phyloP scores from a whole-genome alignment of 768 basidiomycete genomes.

The Ephemerocybe angulata region DNA sequence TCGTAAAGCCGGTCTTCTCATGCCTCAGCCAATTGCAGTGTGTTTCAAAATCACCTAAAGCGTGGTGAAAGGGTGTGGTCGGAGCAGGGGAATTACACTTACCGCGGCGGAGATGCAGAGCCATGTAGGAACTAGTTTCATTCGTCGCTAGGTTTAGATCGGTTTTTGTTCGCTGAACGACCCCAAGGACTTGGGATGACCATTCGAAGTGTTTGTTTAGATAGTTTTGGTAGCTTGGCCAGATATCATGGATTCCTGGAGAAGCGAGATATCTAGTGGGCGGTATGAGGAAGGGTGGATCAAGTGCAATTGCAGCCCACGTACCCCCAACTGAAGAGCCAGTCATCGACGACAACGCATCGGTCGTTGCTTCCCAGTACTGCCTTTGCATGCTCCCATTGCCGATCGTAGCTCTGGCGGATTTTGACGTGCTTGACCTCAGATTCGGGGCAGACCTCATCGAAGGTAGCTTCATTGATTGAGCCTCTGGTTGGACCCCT shows the following conservation, averaged over 20 bases:
- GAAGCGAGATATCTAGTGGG: conserved; percentile 37
- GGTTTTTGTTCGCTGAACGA: conserved; percentile 33
- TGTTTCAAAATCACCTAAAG: conserved; percentile 39
- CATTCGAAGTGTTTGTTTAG: conserved; percentile 34
- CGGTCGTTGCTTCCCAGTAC: conserved; percentile 30
- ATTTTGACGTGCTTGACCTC: conserved; percentile 27
- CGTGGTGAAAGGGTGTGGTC: neutral
- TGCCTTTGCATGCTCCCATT: conserved; percentile 37
- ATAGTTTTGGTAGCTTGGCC: conserved; percentile 23
- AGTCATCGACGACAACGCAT: conserved; percentile 43
- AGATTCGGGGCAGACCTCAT: conserved; percentile 37
- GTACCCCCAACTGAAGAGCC: conserved; percentile 43
- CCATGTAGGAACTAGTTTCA: conserved; percentile 36
- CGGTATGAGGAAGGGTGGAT: neutral
- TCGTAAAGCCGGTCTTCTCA: conserved; percentile 37
- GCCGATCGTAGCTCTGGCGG: conserved; percentile 23
- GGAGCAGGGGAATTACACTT: neutral
- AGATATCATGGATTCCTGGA: conserved; percentile 33
- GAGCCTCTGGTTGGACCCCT: conserved; percentile 35
- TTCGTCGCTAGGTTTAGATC: conserved; percentile 29
- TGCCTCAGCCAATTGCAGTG: conserved; percentile 38
- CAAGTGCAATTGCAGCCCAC: conserved; percentile 11
- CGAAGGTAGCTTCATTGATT: conserved; percentile 33
- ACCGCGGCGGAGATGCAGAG: conserved; percentile 46
- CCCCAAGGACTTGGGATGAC: conserved; percentile 31